Evolutionary conservation across 371 early-diverging fungal genomes (phyloP), one percentile per base, ranked within the genome.

Genomic region (Sporodiniella umbellata): DNA sequence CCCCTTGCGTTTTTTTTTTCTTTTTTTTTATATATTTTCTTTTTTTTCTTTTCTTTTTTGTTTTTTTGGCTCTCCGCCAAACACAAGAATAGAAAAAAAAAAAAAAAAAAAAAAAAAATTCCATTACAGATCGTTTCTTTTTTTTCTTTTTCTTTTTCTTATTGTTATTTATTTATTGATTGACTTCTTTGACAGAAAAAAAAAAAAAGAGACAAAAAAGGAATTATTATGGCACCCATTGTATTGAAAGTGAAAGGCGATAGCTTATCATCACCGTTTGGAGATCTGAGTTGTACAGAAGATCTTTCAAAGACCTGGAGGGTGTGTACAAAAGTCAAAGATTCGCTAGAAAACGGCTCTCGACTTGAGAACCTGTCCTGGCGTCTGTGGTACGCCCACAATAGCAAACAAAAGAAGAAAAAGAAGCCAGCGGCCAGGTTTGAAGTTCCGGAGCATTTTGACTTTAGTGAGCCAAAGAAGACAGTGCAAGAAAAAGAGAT

Each of bases 331-430:
- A 90, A 92, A 72, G 92, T 90, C 28, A 92, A 90, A 70, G 89
- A 91, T 48, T 86, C 91, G 12, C 70, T 93, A 5, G 89, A 88
- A 52, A 87, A 92, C 59, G 94, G 92, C 11, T 81, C 83, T 28
- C 72, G 94, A 30, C 64, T 92, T 26, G 94, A 93, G 62, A 93
- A 93, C 59, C 71, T 93, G 57, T 84, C 89, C 2, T 93, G 94
- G 94, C 68, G 94, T 23, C 68, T 92, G 38, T 89, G 90, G 91
- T 85, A 86, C 56, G 72, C 90, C 59, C 87, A 87, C 44, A 78
- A 89, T 50, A 61, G 73, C 14, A 72, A 80, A 14, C 71, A 54
- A 15, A 37, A 49, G 12, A 60, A 47, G 23, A 50, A 37, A 51
- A 37, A 17, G n/a, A 25, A 39, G 17, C 42, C 54, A 23, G 42